Percentiles rank a stretch among this genome's conserved stretches.
Conservation (phyloP, 768 basidiomycete genomes). For the Lentinula sp. region DNA sequence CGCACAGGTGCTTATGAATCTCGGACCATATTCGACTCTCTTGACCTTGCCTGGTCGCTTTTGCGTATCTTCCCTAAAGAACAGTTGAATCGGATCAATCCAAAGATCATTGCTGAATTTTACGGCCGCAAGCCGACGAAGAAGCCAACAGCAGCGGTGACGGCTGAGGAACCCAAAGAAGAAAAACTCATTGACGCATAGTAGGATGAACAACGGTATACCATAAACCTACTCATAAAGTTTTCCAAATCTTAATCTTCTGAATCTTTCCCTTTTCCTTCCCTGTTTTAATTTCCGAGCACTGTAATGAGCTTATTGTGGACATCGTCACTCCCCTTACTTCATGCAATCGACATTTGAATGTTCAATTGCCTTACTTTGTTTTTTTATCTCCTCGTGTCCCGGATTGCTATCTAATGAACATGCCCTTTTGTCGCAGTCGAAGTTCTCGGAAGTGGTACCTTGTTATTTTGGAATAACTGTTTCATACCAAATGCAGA, state of each 20-base stretch:
- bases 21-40: slow-evolving; percentile 92
- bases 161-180: slow-evolving; percentile 39
- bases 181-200: slow-evolving; percentile 65
- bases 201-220: slow-evolving; percentile 13
- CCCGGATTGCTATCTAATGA: background rate
- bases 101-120: slow-evolving; percentile 92
- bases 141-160: slow-evolving; percentile 50
- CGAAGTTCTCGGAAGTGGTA: no score
- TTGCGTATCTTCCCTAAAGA: slow-evolving; percentile 99
- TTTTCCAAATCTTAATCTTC: background rate
- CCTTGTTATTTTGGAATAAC: no score
- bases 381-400: background rate
- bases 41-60: slow-evolving; percentile 95
- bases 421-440: background rate
- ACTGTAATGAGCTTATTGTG: background rate
- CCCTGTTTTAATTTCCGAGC: background rate
- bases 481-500: background rate
- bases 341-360: background rate
- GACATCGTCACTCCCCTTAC: background rate
- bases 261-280: background rate
- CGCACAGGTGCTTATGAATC: slow-evolving; percentile 84
- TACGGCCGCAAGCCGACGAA: slow-evolving; percentile 79
- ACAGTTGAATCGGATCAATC: slow-evolving; percentile 95
- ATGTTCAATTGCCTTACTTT: background rate
- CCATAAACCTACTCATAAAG: no score